phyloP scores from a whole-genome alignment of 306 rosid genomes.

The Cotoneaster glaucophyllus region DNA sequence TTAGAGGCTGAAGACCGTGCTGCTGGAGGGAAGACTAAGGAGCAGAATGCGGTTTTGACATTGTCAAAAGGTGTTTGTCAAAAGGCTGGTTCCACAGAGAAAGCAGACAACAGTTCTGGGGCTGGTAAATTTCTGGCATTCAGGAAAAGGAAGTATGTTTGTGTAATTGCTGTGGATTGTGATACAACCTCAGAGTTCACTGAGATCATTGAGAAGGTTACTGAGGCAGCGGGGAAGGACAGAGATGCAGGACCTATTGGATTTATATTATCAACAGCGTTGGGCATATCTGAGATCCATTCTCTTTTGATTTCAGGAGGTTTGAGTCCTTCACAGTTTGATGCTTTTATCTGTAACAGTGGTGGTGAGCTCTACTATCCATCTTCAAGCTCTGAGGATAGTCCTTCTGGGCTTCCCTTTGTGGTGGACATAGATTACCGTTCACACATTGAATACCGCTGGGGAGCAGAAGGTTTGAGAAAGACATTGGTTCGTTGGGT shows the following conservation, averaged over 20 bases:
- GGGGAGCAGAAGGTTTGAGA: constrained; percentile 56
- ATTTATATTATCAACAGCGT: constrained; percentile 36
- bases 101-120: constrained; percentile 16
- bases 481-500: constrained; percentile 52
- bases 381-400: constrained; percentile 30
- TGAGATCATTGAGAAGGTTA: constrained; percentile 23
- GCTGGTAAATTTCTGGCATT: constrained; percentile 25
- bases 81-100: constrained; percentile 21
- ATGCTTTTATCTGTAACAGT: constrained; percentile 46
- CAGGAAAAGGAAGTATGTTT: constrained; percentile 34
- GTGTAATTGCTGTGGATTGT: constrained; percentile 40
- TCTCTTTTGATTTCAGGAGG: constrained; percentile 37
- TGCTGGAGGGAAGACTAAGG: constrained; percentile 20
- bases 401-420: constrained; percentile 48
- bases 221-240: constrained; percentile 31
- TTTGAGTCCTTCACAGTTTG: constrained; percentile 32
- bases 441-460: constrained; percentile 43
- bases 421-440: constrained; percentile 42
- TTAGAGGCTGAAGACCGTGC: constrained; percentile 31
- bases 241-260: constrained; percentile 32
- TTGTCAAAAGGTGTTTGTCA: constrained; percentile 25
- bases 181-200: constrained; percentile 25
- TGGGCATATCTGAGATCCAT: constrained; percentile 31
- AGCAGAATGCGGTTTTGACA: constrained; percentile 22
- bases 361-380: constrained; percentile 53